Percentiles rank a stretch among this genome's conserved stretches.
Conservation (phyloP, 208 protist species). For the Leishmania major region DNA sequence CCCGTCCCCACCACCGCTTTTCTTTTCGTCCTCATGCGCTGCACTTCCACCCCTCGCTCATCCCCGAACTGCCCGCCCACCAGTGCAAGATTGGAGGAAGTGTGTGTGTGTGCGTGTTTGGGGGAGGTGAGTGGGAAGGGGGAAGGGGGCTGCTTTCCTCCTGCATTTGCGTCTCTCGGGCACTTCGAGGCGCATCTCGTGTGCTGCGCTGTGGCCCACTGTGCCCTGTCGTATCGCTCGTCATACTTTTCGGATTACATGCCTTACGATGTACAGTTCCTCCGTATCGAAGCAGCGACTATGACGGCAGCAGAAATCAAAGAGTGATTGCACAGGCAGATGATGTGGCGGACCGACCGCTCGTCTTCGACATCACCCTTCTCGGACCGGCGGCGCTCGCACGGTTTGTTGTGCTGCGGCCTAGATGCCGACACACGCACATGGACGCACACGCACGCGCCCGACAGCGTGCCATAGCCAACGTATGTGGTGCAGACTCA, state of each 20-base stretch:
- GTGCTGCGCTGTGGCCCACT: not conserved
- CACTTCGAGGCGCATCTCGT: not conserved
- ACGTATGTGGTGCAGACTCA: not conserved
- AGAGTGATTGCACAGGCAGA: not conserved
- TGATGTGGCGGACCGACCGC: no score
- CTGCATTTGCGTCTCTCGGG: not conserved
- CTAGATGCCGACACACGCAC: not conserved
- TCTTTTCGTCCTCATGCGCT: no score
- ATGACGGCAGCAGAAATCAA: not conserved
- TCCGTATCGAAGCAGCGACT: not conserved
- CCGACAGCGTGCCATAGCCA: not conserved
- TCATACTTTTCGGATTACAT: not conserved
- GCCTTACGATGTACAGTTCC: constrained; percentile 3
- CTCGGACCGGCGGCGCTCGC: not conserved
- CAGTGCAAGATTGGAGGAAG: not conserved
- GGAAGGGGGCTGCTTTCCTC: not conserved
- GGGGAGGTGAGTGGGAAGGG: not conserved
- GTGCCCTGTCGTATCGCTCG: not conserved
- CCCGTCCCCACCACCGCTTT: no score
- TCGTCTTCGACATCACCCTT: not conserved
- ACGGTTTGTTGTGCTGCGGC: not conserved
- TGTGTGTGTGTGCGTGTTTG: not conserved
- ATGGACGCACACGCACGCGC: not conserved
- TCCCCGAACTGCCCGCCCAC: not conserved
- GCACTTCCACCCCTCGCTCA: not conserved